A percentile compares a stretch with the other conserved stretches of the same genome.
These are phyloP conservation scores for Aspergillus sparsus DNA, from an alignment of 495 filamentous ascomycete genomes.

Conservation along the genomic window DNA sequence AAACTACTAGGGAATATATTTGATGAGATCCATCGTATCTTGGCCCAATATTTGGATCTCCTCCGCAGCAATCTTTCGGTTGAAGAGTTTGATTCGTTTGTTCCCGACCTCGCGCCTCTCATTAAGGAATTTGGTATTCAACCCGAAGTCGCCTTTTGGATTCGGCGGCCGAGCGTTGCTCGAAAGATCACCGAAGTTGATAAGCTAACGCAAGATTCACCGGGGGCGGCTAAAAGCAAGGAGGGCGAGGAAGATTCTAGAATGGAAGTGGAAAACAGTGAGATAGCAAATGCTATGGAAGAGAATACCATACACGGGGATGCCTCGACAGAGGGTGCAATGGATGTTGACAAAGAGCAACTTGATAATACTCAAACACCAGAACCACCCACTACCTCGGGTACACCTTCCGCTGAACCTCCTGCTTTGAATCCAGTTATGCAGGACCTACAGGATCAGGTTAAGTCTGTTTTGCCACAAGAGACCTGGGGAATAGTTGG, in stretches of 20 bases:
- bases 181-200: constrained; percentile 54
- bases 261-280: constrained; percentile 36
- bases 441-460: constrained; percentile 68
- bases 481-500: constrained; percentile 68
- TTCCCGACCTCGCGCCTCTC: constrained; percentile 74
- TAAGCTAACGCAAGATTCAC: constrained; percentile 27
- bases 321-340: constrained; percentile 23
- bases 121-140: constrained; percentile 81
- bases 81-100: constrained; percentile 75
- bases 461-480: constrained; percentile 61
- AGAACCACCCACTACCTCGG: constrained; percentile 14
- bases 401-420: constrained; percentile 21
- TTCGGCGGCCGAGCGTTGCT: constrained; percentile 69
- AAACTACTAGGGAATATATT: constrained; percentile 84
- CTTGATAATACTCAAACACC: constrained; percentile 10
- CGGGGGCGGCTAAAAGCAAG: constrained; percentile 24
- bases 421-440: constrained; percentile 72
- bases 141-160: constrained; percentile 82
- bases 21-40: constrained; percentile 82
- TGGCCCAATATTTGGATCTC: constrained; percentile 86
- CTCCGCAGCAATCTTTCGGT: constrained; percentile 74
- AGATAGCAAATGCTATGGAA: constrained; percentile 35
- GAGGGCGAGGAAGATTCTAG: constrained; percentile 30
- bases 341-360: constrained; percentile 45
- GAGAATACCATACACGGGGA: constrained; percentile 20